Base-by-base conservation (phyloP, 2,329 filamentous ascomycete genomes). In the Botryosphaeria dothidea region DNA sequence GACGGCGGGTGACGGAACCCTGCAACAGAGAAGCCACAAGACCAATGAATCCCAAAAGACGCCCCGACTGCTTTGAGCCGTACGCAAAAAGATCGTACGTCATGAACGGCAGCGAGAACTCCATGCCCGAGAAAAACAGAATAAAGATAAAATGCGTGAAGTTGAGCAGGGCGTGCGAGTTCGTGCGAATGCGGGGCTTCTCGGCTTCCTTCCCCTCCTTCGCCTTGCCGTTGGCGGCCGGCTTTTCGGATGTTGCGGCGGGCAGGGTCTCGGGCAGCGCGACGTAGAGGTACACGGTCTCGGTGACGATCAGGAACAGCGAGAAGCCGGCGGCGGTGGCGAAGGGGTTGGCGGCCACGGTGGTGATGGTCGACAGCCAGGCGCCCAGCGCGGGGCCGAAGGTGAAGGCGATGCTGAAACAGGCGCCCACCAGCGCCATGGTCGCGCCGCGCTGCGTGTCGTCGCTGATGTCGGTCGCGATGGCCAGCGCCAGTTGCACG, bases 71-170 rank as follows among this genome's bases (percentile, higher is more conserved):
- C 48, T 88, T 86, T 0, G 93, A 90, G 11, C 84, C 87, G 75
- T 95, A 96, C 8, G 86, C 86, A 77, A 98, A 98, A 49, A 99
- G 86, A 62, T 97, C 94, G 72, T 95, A 96, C 0, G 94, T 98
- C 88, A 99, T 93, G 77, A 99, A 99, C 0, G 95, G 93, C 3
- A 99, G 85, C 0, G 93, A 97, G 78, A 97, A 98, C 76, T 99
- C 95, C 90, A 99, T 94, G 67, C 95, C 95, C 2, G 92, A 97
- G 80, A 99, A 99, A 79, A 97, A 97, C 13, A 99, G 88, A 66
- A 99, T 88, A 78, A 99, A 99, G 52, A 90, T 81, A 73, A 98
- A 90, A 78, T 99, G 95, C 0, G 92, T 89, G 1, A 90, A 80
- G 75, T 97, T 97, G 52, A 99, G 87, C 13, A 96, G 76, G 31